Conservation (phyloP, 257 asterid genomes). For the Solanum paucissectum region DNA sequence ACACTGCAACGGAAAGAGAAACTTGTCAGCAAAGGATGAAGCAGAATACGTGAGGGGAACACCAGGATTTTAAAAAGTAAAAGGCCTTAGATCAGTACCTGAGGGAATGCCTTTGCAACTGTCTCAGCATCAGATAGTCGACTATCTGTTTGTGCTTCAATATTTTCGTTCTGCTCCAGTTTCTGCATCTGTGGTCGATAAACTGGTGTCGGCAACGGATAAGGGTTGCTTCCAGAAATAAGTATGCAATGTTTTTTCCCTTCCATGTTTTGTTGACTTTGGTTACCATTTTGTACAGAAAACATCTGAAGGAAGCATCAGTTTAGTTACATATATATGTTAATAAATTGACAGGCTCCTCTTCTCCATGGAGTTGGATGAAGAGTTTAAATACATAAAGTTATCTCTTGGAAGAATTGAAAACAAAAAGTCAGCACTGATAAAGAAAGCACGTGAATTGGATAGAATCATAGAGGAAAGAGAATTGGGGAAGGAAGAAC, state of each 20-base stretch:
- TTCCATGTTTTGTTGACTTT: conserved; percentile 51
- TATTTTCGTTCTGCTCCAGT: conserved; percentile 42
- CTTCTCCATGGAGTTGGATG: neutral
- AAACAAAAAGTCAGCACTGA: neutral
- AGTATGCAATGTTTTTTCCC: conserved; percentile 83
- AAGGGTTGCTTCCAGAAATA: conserved; percentile 90
- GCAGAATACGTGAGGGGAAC: neutral
- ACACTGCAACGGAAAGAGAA: conserved; percentile 42
- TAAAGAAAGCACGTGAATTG: neutral
- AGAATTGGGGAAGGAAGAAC: neutral
- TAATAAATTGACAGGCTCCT: neutral
- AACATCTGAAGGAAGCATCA: conserved; percentile 55
- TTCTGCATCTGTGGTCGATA: conserved; percentile 57
- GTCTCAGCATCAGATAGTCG: conserved; percentile 71
- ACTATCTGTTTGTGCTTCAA: conserved; percentile 54
- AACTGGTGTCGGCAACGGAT: conserved; percentile 80
- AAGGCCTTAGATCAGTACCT: conserved; percentile 31
- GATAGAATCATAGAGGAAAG: neutral
- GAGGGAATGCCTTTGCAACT: conserved; percentile 77
- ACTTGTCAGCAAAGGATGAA: neutral
- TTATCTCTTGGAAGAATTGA: neutral
- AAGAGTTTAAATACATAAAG: neutral
- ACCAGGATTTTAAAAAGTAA: neutral
- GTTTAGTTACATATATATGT: neutral
- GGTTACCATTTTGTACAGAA: conserved; percentile 42